A percentile compares a stretch with the other conserved stretches of the same genome.
Conservation (phyloP, 1,139 yeast species). For the Scheffersomyces stambukii region DNA sequence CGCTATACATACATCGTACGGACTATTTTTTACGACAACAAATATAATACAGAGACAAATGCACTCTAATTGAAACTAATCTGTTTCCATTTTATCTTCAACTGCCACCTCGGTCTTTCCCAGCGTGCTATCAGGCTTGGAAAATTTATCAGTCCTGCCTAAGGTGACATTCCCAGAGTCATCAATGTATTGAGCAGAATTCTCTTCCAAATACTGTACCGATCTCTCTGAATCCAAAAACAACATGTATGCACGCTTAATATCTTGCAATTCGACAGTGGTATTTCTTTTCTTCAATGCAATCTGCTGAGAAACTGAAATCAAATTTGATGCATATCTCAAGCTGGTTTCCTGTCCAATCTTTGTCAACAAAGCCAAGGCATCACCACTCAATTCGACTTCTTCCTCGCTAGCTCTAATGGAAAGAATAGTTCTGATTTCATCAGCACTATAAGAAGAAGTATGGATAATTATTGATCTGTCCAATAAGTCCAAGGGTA, state of each 20-base stretch:
- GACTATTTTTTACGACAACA: background rate
- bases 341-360: slow-evolving; percentile 91
- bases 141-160: slow-evolving; percentile 25
- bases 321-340: slow-evolving; percentile 89
- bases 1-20: background rate
- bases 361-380: slow-evolving; percentile 83
- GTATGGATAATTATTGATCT: slow-evolving; percentile 93
- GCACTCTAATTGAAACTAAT: slow-evolving; percentile 12
- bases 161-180: slow-evolving; percentile 64
- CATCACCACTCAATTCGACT: slow-evolving; percentile 78
- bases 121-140: slow-evolving; percentile 9
- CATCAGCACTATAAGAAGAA: slow-evolving; percentile 68
- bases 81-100: slow-evolving; percentile 51
- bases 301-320: slow-evolving; percentile 83
- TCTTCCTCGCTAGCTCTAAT: slow-evolving; percentile 97
- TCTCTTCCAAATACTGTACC: slow-evolving; percentile 72
- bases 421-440: slow-evolving; percentile 77
- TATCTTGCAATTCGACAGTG: slow-evolving; percentile 73
- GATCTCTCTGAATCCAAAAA: slow-evolving; percentile 88
- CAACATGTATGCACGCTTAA: slow-evolving; percentile 81
- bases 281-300: slow-evolving; percentile 75
- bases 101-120: slow-evolving; percentile 9
- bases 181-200: slow-evolving; percentile 64
- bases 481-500: slow-evolving; percentile 91
- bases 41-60: background rate